These are phyloP conservation scores for Scenedesmus sp. DNA, from an alignment of 163 green algal species.

Conservation along the genomic window DNA sequence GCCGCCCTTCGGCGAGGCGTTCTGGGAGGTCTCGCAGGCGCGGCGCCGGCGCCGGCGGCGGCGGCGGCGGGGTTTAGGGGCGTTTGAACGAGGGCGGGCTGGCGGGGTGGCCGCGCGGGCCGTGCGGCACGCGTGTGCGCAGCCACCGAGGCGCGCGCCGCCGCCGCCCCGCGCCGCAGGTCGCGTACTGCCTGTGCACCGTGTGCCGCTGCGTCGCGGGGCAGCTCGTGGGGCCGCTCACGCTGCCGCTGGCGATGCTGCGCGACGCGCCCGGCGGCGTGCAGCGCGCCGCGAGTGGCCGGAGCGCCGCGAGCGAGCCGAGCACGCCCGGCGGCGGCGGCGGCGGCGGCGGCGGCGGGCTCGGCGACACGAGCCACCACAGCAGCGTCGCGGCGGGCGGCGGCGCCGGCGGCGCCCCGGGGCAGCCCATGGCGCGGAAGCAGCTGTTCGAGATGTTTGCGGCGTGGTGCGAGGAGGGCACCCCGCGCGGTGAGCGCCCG, in stretches of 20 bases:
- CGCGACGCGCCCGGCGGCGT: constrained; percentile 8
- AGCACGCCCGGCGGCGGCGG: not conserved
- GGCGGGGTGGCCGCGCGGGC: too few relatives aligned
- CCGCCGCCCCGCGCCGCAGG: constrained; percentile 36
- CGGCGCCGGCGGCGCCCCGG: not conserved
- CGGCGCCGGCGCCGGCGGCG: too few relatives aligned
- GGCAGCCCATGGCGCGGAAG: constrained; percentile 46
- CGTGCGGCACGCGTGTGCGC: too few relatives aligned
- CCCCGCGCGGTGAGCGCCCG: not conserved
- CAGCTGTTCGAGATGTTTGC: constrained; percentile 54
- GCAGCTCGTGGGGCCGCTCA: constrained; percentile 38
- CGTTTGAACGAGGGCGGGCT: too few relatives aligned
- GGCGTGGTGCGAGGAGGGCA: constrained; percentile 52
- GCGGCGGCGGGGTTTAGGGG: too few relatives aligned
- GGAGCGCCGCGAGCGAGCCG: constrained; percentile 14
- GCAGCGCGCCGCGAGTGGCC: constrained; percentile 23
- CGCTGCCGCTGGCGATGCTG: constrained; percentile 33
- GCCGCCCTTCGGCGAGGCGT: constrained; percentile 40
- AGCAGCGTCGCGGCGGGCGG: constrained; percentile 11
- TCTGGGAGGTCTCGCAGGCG: constrained; percentile 65
- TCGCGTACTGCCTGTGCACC: constrained; percentile 62
- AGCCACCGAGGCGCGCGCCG: too few relatives aligned
- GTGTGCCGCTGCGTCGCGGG: constrained; percentile 45
- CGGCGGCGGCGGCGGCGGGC: not conserved
- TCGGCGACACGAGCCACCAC: constrained; percentile 2